Percentiles rank a stretch among this genome's conserved stretches.
These are phyloP conservation scores for Acorus calamus DNA, from an alignment of 106 monocot genomes.

Conservation along the genomic window DNA sequence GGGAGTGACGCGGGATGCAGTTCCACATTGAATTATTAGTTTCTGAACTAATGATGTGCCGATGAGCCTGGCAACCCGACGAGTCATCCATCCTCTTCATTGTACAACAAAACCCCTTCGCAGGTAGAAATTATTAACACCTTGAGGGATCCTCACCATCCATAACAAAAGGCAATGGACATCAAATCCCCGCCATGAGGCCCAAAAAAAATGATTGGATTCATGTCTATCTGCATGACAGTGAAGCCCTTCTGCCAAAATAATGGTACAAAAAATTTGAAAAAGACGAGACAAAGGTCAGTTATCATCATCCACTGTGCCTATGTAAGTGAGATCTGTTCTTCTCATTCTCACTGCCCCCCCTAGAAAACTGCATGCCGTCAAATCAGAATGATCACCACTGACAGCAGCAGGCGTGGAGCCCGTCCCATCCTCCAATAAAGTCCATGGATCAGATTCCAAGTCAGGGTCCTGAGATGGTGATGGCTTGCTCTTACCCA, in stretches of 20 bases:
- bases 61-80: too few species aligned
- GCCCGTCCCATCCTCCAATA: conserved; percentile 81
- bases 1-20: too few species aligned
- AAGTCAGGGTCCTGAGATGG: conserved; percentile 38
- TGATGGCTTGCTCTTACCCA: conserved; percentile 34
- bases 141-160: too few species aligned
- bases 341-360: conserved; percentile 90
- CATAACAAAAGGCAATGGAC: too few species aligned
- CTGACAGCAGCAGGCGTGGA: conserved; percentile 22
- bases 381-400: conserved; percentile 74
- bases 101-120: too few species aligned
- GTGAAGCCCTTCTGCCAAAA: neutral
- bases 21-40: too few species aligned
- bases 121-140: too few species aligned
- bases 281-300: conserved; percentile 20
- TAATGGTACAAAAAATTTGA: conserved; percentile 15
- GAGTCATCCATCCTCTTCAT: too few species aligned
- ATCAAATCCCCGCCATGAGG: too few species aligned
- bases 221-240: too few species aligned
- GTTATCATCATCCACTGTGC: conserved; percentile 78
- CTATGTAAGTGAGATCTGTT: conserved; percentile 84
- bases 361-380: conserved; percentile 89
- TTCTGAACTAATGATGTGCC: too few species aligned
- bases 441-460: conserved; percentile 89
- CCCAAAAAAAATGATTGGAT: too few species aligned